Evolutionary conservation across 148 eudicot species (phyloP).

Genomic region (Chenopodium album): DNA sequence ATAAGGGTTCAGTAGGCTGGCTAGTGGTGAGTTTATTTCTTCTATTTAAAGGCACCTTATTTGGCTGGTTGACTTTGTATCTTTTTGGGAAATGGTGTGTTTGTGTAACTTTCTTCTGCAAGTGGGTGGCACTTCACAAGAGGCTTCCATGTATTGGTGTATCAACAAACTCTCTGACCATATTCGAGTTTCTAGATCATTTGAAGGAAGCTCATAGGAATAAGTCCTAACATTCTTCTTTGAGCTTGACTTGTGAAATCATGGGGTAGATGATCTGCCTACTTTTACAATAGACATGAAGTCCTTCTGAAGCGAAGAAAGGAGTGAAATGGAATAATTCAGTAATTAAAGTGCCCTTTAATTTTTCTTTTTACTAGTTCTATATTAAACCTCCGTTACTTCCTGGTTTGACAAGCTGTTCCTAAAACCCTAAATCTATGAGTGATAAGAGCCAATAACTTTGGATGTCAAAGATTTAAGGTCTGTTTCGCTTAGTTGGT

Average conservation of each 20-base stretch:
- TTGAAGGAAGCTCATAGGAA: neutral
- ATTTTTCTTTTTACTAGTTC: neutral
- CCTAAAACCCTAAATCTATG: neutral
- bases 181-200: neutral
- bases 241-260: conserved; percentile 29
- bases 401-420: neutral
- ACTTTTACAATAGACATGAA: neutral
- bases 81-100: conserved; percentile 34
- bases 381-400: neutral
- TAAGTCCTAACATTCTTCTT: neutral
- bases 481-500: neutral
- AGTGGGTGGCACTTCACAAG: neutral
- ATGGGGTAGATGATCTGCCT: conserved; percentile 8
- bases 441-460: neutral
- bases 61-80: conserved; percentile 2
- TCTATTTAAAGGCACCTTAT: no score
- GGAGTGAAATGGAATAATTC: neutral
- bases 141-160: neutral
- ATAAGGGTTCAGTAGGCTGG: conserved; percentile 4
- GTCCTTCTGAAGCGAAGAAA: neutral
- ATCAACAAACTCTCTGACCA: neutral
- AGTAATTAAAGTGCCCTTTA: neutral
- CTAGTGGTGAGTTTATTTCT: neutral
- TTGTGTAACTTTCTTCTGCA: conserved; percentile 20
- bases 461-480: neutral